Base-by-base conservation (phyloP, 768 basidiomycete species). In the Kockovaella imperatae region DNA sequence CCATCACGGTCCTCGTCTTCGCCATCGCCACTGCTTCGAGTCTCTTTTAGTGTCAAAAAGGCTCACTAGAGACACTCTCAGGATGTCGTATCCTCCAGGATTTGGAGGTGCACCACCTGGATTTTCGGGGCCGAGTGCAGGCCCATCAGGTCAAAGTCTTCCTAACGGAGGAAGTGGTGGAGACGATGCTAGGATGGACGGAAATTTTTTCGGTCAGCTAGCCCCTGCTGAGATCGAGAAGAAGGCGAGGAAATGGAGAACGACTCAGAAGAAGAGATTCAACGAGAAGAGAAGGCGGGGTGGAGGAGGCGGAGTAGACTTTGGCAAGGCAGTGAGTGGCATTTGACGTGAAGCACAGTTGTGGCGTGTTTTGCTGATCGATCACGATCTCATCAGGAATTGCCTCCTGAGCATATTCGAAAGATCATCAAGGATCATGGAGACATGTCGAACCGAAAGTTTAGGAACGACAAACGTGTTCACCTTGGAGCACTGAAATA, bases 341-440 rank as follows among this genome's bases (percentile, higher is more conserved):
- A 30, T 20, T 34, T 18, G 40, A n/a, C n/a, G n/a, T n/a, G n/a
- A n/a, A n/a, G n/a, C n/a, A n/a, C n/a, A n/a, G n/a, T n/a, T n/a
- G n/a, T n/a, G n/a, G n/a, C n/a, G n/a, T n/a, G n/a, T n/a, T n/a
- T n/a, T n/a, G n/a, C n/a, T n/a, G n/a, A n/a, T n/a, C n/a, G n/a
- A n/a, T n/a, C n/a, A n/a, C n/a, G n/a, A n/a, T n/a, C n/a, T n/a
- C n/a, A n/a, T n/a, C 45, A 91, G 86, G 90, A 95, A 72, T 75
- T 95, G 50, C 95, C 95, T 48, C 87, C 91, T 25, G 95, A 99
- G 72, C 91, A 96, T 67, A 84, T 99, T 57, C 83, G 95, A 52
- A 97, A 97, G 83, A 97, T 99, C 64, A 90, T 97, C 76, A 91
- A 96, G 75, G 95, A 97, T 73, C 93, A 97, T 63, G 91, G 93